Evolutionary conservation across 352 stramenopile genomes (phyloP).

Genomic region (Bremia lactucae): DNA sequence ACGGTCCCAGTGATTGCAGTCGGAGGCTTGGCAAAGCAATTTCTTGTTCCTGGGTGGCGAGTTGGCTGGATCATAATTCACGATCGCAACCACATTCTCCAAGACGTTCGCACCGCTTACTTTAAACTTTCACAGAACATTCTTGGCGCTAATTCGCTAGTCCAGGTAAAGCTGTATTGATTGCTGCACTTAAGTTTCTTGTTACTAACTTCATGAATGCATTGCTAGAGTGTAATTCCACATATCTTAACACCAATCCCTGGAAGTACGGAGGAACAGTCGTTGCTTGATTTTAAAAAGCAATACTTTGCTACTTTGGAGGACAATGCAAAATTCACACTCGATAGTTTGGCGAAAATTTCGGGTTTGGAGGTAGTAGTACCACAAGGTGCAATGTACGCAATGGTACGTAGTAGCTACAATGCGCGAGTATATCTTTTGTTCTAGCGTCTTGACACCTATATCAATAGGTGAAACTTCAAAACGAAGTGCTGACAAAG

Average conservation of each 20-base stretch:
- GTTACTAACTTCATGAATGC: too few species aligned
- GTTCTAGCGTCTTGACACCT: background rate
- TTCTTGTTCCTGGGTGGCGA: conserved; percentile 91
- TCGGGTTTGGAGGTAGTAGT: conserved; percentile 79
- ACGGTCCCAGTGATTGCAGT: conserved; percentile 75
- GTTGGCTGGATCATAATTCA: conserved; percentile 93
- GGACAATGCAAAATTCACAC: conserved; percentile 81
- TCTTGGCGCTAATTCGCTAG: conserved; percentile 85
- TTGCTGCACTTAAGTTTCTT: too few species aligned
- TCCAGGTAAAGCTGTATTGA: conserved; percentile 56
- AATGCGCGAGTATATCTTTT: background rate
- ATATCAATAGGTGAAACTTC: conserved; percentile 51
- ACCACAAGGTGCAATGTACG: conserved; percentile 93
- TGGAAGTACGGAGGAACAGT: conserved; percentile 45
- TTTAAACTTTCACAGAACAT: conserved; percentile 90
- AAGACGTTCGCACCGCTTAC: conserved; percentile 82
- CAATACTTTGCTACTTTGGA: conserved; percentile 77
- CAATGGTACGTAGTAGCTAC: conserved; percentile 56
- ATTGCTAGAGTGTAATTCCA: conserved; percentile 61
- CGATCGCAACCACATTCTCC: conserved; percentile 70
- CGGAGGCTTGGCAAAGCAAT: conserved; percentile 92
- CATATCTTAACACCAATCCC: conserved; percentile 62
- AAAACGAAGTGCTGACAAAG: conserved; percentile 53
- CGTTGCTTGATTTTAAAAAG: conserved; percentile 72
- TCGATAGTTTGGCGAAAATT: conserved; percentile 57